These are phyloP conservation scores for Amesomyces nigricolor DNA, from an alignment of 2,329 filamentous ascomycete species.

Conservation along the genomic window DNA sequence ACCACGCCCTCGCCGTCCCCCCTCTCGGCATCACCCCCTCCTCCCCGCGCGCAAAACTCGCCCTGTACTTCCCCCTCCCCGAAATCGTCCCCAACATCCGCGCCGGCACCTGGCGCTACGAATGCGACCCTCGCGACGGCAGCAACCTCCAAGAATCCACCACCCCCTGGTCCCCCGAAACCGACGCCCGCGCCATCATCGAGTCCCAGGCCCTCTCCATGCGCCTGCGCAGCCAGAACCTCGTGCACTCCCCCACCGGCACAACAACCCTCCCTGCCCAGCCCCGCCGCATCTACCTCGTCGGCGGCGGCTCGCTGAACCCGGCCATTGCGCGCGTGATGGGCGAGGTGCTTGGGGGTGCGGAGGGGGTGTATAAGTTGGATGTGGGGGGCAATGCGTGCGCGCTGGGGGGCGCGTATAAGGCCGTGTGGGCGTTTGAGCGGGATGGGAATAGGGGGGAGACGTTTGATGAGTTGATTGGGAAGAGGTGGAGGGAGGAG, in stretches of 20 bases:
- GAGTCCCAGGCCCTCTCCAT: conserved; percentile 94
- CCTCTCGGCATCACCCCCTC: conserved; percentile 58
- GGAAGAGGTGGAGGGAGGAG: conserved; percentile 76
- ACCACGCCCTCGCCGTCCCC: conserved; percentile 59
- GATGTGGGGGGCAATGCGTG: conserved; percentile 95
- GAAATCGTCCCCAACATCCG: conserved; percentile 92
- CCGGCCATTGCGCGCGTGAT: conserved; percentile 79
- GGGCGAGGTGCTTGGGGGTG: conserved; percentile 81
- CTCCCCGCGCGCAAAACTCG: conserved; percentile 66
- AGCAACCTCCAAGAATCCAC: conserved; percentile 39
- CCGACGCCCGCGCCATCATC: conserved; percentile 81
- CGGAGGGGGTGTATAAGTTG: conserved; percentile 85
- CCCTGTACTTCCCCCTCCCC: conserved; percentile 89
- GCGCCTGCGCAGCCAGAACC: conserved; percentile 72
- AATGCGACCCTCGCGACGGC: conserved; percentile 49
- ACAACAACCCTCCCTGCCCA: conserved; percentile 62
- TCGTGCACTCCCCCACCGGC: conserved; percentile 54
- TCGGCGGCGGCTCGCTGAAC: conserved; percentile 87
- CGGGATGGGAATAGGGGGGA: conserved; percentile 48
- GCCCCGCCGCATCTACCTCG: conserved; percentile 84
- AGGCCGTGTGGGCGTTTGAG: conserved; percentile 89
- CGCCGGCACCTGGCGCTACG: conserved; percentile 82
- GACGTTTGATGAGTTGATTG: conserved; percentile 85
- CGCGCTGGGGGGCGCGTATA: conserved; percentile 88
- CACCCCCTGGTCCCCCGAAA: conserved; percentile 47